Evolutionary conservation across 2,329 filamentous ascomycete genomes (phyloP), one percentile per base, ranked within the genome.

Genomic region (Aspergillus sp.): DNA sequence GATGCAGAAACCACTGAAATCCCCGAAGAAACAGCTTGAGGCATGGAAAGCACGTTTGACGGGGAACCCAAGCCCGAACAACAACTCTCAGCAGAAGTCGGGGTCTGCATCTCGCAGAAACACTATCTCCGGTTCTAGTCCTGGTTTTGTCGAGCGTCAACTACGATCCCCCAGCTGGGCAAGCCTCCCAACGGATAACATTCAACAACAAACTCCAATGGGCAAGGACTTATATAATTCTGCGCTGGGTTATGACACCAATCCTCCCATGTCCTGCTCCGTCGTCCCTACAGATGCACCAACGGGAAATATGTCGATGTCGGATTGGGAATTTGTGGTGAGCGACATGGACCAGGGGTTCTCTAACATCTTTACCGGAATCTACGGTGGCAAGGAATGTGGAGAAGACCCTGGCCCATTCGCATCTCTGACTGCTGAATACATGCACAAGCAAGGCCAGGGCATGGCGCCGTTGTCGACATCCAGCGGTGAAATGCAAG

Each of bases 241-340:
- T 19, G 66, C 73, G n/a, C 56, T 76, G 37, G 65, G 68, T 19
- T 66, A 68, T n/a, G 68, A 73, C 21, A 64, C 69, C 31, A 52
- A 58, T 37, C 66, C 62, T 37, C 59, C 62, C 11, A 62, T 70
- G 62, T 69, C 69, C 75, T 82, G 8, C 75, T 86, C 48, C 73
- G 75, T 83, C 69, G 75, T 83, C 69, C 67, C 68, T 64, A 67
- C 72, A 64, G 44, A 73, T 63, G 56, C 71, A 3, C 76, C 75
- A 15, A 35, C 54, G 5, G 66, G 68, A 3, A 61, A 66, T 2
- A 81, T 88, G 12, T 86, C 86, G 1, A 77, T 86, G 8, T 80
- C 86, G 0, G 90, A 95, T 66, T 96, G 91, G 92, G 91, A 96
- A 72, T 86, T 88, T 2, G 81, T 96, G 0, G 81, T 96, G 2